Percentiles rank a stretch among this genome's conserved stretches.
Conservation (phyloP, 371 early-diverging fungal species). For the Apophysomyces elegans region DNA sequence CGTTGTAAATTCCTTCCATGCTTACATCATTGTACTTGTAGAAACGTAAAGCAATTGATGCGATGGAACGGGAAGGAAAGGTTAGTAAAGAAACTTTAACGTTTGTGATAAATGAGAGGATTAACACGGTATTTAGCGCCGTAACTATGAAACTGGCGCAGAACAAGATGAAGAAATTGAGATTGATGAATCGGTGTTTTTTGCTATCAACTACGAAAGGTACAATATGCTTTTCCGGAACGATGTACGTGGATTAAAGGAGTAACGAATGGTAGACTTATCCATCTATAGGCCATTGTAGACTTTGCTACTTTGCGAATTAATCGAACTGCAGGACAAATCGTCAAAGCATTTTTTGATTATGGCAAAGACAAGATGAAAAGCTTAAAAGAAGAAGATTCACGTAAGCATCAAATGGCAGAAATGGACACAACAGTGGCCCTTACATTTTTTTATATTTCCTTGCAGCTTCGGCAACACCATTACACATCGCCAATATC, state of each 20-base stretch:
- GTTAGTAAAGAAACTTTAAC: slow-evolving; percentile 17
- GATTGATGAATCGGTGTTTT: slow-evolving; percentile 61
- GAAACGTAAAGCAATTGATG: slow-evolving; percentile 59
- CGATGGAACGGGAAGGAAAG: slow-evolving; percentile 33
- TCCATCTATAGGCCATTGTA: slow-evolving; percentile 55
- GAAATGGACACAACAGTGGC: not conserved
- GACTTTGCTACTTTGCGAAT: slow-evolving; percentile 65
- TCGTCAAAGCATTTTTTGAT: slow-evolving; percentile 64
- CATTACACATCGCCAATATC: slow-evolving; percentile 58
- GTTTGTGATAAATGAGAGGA: not conserved
- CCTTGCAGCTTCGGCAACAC: slow-evolving; percentile 51
- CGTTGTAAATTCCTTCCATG: not conserved
- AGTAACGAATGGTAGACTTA: not conserved
- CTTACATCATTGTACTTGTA: slow-evolving; percentile 11
- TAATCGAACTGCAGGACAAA: slow-evolving; percentile 70
- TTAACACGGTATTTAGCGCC: slow-evolving; percentile 8
- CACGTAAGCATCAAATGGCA: slow-evolving; percentile 46
- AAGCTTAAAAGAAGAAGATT: slow-evolving; percentile 52
- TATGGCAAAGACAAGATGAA: slow-evolving; percentile 51
- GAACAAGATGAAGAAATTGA: slow-evolving; percentile 19
- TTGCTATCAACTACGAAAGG: slow-evolving; percentile 74
- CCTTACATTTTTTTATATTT: not conserved
- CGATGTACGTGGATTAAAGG: slow-evolving; percentile 45
- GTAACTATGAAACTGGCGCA: slow-evolving; percentile 10
- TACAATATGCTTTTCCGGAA: slow-evolving; percentile 82